Base-by-base conservation (phyloP, 805 yeast genomes). In the Saturnispora silvae region DNA sequence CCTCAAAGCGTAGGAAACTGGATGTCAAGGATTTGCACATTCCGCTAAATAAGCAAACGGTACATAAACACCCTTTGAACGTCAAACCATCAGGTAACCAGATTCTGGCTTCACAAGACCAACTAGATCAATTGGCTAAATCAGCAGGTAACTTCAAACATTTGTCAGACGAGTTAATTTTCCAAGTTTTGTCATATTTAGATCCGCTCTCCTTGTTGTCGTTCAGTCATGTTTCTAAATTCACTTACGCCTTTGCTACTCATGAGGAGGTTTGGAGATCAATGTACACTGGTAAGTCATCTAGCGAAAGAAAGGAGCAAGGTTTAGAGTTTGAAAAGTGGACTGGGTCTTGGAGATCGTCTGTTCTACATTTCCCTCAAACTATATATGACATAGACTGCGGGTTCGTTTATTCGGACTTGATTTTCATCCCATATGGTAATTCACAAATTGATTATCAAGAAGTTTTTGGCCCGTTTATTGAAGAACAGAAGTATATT, bases 251-350 rank as follows among this genome's bases (percentile, higher is more conserved):
- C 1, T 81, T 72, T 52, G 51, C 75, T 10, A 76, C 74, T 51
- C 80, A 75, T 50, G 95, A 85, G 45, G 95, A 85, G 35, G 46
- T 81, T 18, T 86, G 96, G 96, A 80, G 79, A 48, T 68, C 64
- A 39, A 40, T 77, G 32, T 75, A 77, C 49, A 59, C 68, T 25
- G 40, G 46, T 13, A 40, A 45, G 19, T 42, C 47, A 18, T 34
- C 32, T 2, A 28, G 31, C 14, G 24, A 33, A 19, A 16, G 48
- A 9, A 7, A 3, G 14, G 14, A n/a, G 13, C 13, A 15, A 3
- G 29, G 28, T 34, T 44, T 20, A 34, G 43, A 10, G 29, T 53
- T 30, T 45, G 44, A 43, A 2, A 45, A 46, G 24, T 85, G 96
- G 96, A 53, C 49, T 22, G 95, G 96, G 1, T 70, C 85, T 2